phyloP scores from a whole-genome alignment of 805 yeast species.

The Metschnikowia proteae region DNA sequence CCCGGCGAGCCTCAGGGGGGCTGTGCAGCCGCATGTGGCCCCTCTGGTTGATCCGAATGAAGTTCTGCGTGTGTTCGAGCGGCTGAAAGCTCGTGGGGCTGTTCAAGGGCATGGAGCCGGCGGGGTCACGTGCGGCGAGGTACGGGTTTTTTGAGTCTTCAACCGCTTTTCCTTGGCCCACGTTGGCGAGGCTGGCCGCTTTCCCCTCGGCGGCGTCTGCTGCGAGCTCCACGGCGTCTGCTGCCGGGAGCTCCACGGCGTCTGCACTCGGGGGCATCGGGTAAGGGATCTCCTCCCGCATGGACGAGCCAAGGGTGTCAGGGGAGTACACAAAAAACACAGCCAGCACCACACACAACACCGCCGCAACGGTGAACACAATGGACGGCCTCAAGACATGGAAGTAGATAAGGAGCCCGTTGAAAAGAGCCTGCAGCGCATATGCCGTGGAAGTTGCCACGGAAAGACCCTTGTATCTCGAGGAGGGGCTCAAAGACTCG shows the following conservation, averaged over 20 bases:
- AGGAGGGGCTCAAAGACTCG: conserved; percentile 45
- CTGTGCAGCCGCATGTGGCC: neutral
- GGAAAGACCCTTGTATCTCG: conserved; percentile 29
- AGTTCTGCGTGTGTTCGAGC: conserved; percentile 9
- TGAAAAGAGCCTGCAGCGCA: neutral
- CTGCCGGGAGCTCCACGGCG: conserved; percentile 5
- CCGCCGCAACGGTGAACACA: neutral
- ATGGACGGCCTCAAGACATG: neutral
- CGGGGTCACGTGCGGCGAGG: neutral
- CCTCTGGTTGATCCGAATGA: conserved; percentile 7
- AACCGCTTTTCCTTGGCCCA: too few relatives aligned
- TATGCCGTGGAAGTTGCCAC: conserved; percentile 11
- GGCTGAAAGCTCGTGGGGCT: neutral
- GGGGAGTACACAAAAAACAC: neutral
- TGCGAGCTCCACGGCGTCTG: conserved; percentile 4
- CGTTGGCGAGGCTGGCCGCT: too few relatives aligned
- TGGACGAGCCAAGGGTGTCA: neutral
- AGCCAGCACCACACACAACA: neutral
- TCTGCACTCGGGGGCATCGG: neutral
- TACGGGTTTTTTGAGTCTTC: neutral
- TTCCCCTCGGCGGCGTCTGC: neutral
- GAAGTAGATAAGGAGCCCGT: neutral
- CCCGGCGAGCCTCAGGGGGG: neutral
- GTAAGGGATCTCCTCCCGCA: conserved; percentile 1
- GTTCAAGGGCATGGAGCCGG: neutral